Percentiles rank a stretch among this genome's conserved stretches.
These are phyloP conservation scores for Aleurites moluccanus DNA, from an alignment of 441 rosid genomes.

Conservation along the genomic window DNA sequence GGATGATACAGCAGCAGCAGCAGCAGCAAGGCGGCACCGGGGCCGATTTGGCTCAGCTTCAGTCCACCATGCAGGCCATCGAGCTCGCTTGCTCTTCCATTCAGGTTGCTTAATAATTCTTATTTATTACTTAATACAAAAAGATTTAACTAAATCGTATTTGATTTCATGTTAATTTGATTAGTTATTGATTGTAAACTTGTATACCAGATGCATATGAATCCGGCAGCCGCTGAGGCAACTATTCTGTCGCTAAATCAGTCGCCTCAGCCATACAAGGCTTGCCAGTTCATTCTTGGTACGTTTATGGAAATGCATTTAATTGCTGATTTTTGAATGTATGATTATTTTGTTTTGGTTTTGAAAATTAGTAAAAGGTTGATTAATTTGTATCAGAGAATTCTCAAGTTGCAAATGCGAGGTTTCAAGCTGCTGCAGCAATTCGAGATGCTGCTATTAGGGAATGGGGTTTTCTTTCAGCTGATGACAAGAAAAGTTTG, in stretches of 20 bases:
- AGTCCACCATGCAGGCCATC: slow-evolving; percentile 88
- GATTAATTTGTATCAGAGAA: slow-evolving; percentile 48
- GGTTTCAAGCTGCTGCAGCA: slow-evolving; percentile 97
- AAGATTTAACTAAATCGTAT: background rate
- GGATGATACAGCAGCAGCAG: slow-evolving; percentile 30
- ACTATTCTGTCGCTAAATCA: slow-evolving; percentile 77
- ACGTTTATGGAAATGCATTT: slow-evolving; percentile 4
- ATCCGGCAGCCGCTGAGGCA: slow-evolving; percentile 84
- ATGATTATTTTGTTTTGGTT: background rate
- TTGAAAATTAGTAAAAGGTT: background rate
- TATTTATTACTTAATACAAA: background rate
- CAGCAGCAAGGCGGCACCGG: slow-evolving; percentile 29
- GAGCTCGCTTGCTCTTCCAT: slow-evolving; percentile 91
- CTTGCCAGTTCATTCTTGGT: slow-evolving; percentile 90
- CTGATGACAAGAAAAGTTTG: slow-evolving; percentile 75
- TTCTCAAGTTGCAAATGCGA: slow-evolving; percentile 89
- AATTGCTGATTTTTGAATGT: background rate
- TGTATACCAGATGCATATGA: slow-evolving; percentile 62
- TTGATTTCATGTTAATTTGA: background rate
- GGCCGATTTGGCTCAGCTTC: slow-evolving; percentile 65
- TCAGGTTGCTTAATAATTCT: slow-evolving; percentile 48
- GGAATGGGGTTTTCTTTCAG: slow-evolving; percentile 86
- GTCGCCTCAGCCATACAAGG: slow-evolving; percentile 85
- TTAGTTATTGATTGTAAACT: background rate
- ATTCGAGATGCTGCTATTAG: slow-evolving; percentile 93